Conservation (phyloP, 1,284 basidiomycete species). For the Ganoderma meredithae region DNA sequence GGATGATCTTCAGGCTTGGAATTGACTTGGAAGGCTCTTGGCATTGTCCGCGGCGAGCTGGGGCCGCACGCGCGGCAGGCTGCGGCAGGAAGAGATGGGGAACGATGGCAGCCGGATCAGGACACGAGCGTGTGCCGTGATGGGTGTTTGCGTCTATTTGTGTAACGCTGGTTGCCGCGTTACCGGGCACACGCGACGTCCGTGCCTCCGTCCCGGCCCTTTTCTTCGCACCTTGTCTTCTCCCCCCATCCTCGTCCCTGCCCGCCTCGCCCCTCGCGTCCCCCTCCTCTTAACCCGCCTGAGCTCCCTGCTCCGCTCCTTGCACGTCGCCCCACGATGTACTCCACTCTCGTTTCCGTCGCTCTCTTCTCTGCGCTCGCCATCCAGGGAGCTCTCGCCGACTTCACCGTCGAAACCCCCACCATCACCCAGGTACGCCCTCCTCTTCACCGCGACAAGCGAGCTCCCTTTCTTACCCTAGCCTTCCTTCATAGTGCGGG, state of each 20-base stretch:
- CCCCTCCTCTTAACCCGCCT: slow-evolving; percentile 29
- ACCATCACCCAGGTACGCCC: slow-evolving; percentile 58
- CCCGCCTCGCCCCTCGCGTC: slow-evolving; percentile 33
- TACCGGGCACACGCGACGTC: slow-evolving; percentile 31
- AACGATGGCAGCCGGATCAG: slow-evolving; percentile 23
- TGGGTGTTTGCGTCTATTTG: slow-evolving; percentile 31
- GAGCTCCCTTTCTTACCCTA: slow-evolving; percentile 11
- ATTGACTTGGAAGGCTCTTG: slow-evolving; percentile 11
- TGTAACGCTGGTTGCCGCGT: slow-evolving; percentile 29
- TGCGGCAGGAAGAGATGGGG: slow-evolving; percentile 4
- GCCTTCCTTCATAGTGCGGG: slow-evolving; percentile 56
- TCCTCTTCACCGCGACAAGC: slow-evolving; percentile 1
- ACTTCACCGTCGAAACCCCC: slow-evolving; percentile 60
- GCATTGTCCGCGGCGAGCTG: slow-evolving; percentile 5
- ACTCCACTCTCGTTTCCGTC: slow-evolving; percentile 76
- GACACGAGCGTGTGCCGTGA: slow-evolving; percentile 8
- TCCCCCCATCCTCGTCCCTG: slow-evolving; percentile 33
- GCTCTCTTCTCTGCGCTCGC: slow-evolving; percentile 69
- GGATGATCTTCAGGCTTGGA: slow-evolving; percentile 19
- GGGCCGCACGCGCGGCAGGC: slow-evolving; percentile 13
- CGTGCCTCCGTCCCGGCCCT: slow-evolving; percentile 26
- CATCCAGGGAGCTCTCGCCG: slow-evolving; percentile 59
- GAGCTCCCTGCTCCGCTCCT: slow-evolving; percentile 40
- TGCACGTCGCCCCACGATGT: slow-evolving; percentile 56
- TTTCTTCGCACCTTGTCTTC: slow-evolving; percentile 31